Conservation (phyloP, 305 asterid species). For the Plantago lanceolata region DNA sequence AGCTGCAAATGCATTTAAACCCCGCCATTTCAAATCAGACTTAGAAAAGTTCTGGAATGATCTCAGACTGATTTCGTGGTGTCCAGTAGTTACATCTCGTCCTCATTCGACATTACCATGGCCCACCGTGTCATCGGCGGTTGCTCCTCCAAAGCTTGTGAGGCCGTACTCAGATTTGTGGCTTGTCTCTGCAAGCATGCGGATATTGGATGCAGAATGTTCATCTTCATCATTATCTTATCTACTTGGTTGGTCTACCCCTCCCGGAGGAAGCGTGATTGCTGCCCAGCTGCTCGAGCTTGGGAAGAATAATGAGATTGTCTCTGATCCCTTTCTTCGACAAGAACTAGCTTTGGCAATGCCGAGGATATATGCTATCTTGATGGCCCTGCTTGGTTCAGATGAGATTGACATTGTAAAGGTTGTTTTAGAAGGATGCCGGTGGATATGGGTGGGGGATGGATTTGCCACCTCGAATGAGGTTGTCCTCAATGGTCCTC, state of each 20-base stretch:
- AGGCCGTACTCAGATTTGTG: conserved; percentile 70
- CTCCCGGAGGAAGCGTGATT: conserved; percentile 91
- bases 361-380: conserved; percentile 86
- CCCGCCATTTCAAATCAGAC: conserved; percentile 63
- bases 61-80: conserved; percentile 85
- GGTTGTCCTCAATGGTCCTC: conserved; percentile 93
- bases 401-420: conserved; percentile 91
- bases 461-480: conserved; percentile 88
- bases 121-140: conserved; percentile 82
- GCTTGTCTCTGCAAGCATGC: conserved; percentile 98
- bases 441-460: conserved; percentile 99
- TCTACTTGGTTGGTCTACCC: conserved; percentile 87
- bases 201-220: conserved; percentile 92
- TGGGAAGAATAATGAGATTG: conserved; percentile 85
- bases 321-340: conserved; percentile 68
- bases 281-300: conserved; percentile 99
- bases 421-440: conserved; percentile 89
- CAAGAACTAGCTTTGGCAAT: conserved; percentile 86
- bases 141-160: conserved; percentile 96
- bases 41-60: conserved; percentile 90
- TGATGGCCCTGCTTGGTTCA: conserved; percentile 63
- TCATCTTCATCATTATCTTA: conserved; percentile 79
- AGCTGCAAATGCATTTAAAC: conserved; percentile 69
- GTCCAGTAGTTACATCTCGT: conserved; percentile 80
- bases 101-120: conserved; percentile 79